Evolutionary conservation across 805 yeast species (phyloP), one percentile per base, ranked within the genome.

Genomic region (Debaryomyces hansenii): DNA sequence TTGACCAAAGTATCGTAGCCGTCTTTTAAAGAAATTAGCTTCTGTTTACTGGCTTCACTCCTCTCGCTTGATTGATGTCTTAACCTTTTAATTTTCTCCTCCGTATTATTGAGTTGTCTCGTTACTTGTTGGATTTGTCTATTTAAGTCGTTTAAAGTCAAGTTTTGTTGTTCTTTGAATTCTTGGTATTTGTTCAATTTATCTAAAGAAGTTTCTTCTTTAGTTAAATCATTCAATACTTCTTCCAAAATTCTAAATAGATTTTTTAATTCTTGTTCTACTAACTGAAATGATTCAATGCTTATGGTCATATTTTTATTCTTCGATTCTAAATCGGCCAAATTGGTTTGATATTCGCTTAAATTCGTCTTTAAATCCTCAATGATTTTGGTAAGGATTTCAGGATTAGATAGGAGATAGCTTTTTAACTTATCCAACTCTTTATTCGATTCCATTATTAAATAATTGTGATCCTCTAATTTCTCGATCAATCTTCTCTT

Each of bases 401-500:
- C 79, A 10, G 87, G 82, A 27, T 87, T 80, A 36, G 83, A 83
- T 34, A 79, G 75, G 3, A 84, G 72, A 55, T 84, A 85, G 28
- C 77, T 77, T 47, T 78, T 75, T 44, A 87, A 67, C 50, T 78
- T 80, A 31, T 83, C 88, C 18, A 82, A 63, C 42, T 82, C 84
- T 41, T 79, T 78, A 44, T 75, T 78, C 2, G 81, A 61, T 46
- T 84, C 89, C 11, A 79, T 64, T 14, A 82, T 67, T 37, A 82
- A 63, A 46, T 79, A 82, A 47, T 79, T 81, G 45, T 78, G 76
- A 49, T 82, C 83, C 53, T 87, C 89, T 7, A 85, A 62, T 45
- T 80, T 78, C 40, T 78, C 78, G 14, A 83, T 72, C 44, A 85
- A 60, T 35, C 77, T 64, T n/a, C 71, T 66, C 60, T 87, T 88